Evolutionary conservation across 306 rosid species (phyloP), one percentile per base, ranked within the genome.

Genomic region (Prunus fruticosa): DNA sequence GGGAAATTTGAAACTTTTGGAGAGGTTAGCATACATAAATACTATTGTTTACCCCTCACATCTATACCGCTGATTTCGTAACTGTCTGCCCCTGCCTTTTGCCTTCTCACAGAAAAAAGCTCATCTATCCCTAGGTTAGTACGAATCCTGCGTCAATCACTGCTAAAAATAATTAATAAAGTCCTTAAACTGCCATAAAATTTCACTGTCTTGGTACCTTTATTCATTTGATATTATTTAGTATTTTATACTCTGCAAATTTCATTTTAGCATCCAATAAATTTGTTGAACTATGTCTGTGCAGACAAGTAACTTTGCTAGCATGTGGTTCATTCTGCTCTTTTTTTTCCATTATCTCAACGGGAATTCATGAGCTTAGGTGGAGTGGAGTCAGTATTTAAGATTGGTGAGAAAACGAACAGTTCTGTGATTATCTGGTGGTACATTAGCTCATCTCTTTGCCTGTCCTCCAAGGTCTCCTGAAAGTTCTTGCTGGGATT

Each of bases 351-450:
- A 96, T 96, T 84, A 86, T 89, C 8, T 75, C 98, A 3, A 96
- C 99, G 32, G 95, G 97, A 72, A 91, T 96, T 78, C 99, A 92
- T 22, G 99, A 96, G 89, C 98, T 96, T 53, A 91, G 99, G 79
- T 96, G 99, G 99, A 96, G 99, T 83, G 99, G 99, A 32, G 99
- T 96, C 43, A 85, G 98, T 66, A 89, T 92, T 73, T 98, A 96
- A 69, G 99, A 96, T 81, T 96, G 99, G 99, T 96, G 99, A 98
- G 91, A 98, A 76, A 96, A 96, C 7, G 99, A 96, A 77, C 99
- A 92, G 79, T 96, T 96, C 74, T 96, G 99, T n/a, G 99, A 97
- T 96, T 72, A 92, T 96, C 12, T n/a, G 99, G 99, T 62, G 99
- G 99, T 30, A 96, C 99, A 51, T 96, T 98, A 0, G 99, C 97